These are phyloP conservation scores for Macrolepiota fuliginosa DNA, from an alignment of 768 basidiomycete species.

Conservation along the genomic window DNA sequence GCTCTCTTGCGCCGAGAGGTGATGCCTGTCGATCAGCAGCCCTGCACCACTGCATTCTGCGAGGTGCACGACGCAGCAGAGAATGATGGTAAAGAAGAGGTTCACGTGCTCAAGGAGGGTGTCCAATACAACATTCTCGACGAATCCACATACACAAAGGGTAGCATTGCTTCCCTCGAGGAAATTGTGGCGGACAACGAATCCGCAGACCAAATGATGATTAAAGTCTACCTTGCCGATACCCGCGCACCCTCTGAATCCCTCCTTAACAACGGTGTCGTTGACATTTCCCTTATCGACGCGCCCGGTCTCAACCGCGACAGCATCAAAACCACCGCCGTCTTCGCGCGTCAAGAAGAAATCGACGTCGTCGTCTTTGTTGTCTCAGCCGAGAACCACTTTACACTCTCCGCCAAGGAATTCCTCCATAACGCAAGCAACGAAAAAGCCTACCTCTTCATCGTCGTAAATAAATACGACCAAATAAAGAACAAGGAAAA, in stretches of 20 bases:
- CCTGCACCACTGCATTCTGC: slow-evolving; percentile 95
- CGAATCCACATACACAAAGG: slow-evolving; percentile 73
- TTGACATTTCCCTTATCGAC: slow-evolving; percentile 97
- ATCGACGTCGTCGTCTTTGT: slow-evolving; percentile 99
- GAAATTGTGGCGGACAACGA: slow-evolving; percentile 76
- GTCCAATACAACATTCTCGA: slow-evolving; percentile 67
- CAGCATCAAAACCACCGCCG: slow-evolving; percentile 88
- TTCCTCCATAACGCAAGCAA: slow-evolving; percentile 91
- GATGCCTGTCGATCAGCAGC: slow-evolving; percentile 98
- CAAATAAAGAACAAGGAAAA: slow-evolving; percentile 94
- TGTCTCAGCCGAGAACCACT: slow-evolving; percentile 97
- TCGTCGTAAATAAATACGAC: slow-evolving; percentile 98
- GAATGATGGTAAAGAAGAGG: slow-evolving; percentile 77
- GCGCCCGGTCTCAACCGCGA: slow-evolving; percentile 98
- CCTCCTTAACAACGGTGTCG: slow-evolving; percentile 90
- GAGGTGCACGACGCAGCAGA: slow-evolving; percentile 92
- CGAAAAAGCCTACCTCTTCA: slow-evolving; percentile 97
- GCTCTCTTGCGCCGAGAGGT: slow-evolving; percentile 86
- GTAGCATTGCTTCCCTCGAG: slow-evolving; percentile 69
- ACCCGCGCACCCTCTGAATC: slow-evolving; percentile 76
- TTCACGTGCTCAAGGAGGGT: slow-evolving; percentile 76
- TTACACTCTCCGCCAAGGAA: slow-evolving; percentile 92
- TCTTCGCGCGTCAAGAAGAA: slow-evolving; percentile 95
- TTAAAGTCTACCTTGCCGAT: slow-evolving; percentile 90
- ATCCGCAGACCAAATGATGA: slow-evolving; percentile 62